Conservation (phyloP, 2,329 filamentous ascomycete species). For the Magnaporthiopsis incrustans region DNA sequence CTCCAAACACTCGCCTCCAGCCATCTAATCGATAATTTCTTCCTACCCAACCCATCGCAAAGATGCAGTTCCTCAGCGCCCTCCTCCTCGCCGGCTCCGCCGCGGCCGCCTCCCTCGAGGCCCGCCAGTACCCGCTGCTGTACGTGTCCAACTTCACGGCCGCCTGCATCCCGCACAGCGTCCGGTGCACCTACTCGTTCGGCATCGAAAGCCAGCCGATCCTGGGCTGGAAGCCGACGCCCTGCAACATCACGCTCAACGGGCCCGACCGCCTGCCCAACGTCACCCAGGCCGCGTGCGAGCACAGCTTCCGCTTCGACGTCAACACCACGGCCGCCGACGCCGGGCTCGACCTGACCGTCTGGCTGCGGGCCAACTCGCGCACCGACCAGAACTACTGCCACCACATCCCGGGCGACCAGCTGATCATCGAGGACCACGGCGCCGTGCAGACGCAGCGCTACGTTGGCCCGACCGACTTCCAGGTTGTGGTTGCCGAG, state of each 20-base stretch:
- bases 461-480: not conserved
- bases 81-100: not conserved
- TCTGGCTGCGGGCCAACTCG: not conserved
- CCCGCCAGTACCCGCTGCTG: not conserved
- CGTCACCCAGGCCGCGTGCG: not conserved
- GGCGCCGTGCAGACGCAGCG: not conserved
- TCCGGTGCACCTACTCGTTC: not conserved
- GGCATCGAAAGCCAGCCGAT: not conserved
- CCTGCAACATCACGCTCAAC: not conserved
- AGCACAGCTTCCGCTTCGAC: not conserved
- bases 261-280: not conserved
- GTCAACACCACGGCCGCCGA: not conserved
- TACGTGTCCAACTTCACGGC: not conserved
- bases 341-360: conserved; percentile 1
- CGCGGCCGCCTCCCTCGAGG: not conserved
- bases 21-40: not conserved
- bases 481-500: not conserved
- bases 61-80: not conserved
- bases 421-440: not conserved
- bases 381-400: conserved; percentile 3
- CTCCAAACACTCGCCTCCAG: no score
- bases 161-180: not conserved
- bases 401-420: conserved; percentile 3
- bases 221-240: not conserved
- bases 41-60: not conserved